Evolutionary conservation across 805 yeast species (phyloP).

Genomic region (Yarrowia hollandica): DNA sequence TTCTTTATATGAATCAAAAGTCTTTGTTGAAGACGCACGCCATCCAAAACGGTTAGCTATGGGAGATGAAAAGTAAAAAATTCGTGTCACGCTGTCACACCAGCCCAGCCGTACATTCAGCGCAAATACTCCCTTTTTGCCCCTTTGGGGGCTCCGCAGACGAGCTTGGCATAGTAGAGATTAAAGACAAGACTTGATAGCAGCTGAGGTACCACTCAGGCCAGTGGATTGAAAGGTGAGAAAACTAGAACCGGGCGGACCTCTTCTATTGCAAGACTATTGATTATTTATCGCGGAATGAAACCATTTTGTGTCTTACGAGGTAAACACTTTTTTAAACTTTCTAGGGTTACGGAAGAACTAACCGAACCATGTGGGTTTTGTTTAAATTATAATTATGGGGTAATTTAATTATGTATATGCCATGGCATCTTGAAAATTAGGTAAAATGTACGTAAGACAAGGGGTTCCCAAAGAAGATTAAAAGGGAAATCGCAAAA

Average conservation of each 20-base stretch:
- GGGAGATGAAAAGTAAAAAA: conserved; percentile 2
- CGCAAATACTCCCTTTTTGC: conserved; percentile 2
- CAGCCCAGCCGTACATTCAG: conserved; percentile 9
- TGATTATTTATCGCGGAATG: too few relatives aligned
- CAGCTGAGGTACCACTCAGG: too few relatives aligned
- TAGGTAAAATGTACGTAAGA: too few relatives aligned
- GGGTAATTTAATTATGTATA: too few relatives aligned
- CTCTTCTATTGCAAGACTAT: too few relatives aligned
- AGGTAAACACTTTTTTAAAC: too few relatives aligned
- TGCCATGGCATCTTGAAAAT: too few relatives aligned
- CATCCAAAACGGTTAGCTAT: not conserved
- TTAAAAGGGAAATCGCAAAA: not conserved
- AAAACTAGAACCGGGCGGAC: too few relatives aligned
- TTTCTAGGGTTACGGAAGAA: conserved; percentile 5
- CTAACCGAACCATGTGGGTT: not conserved
- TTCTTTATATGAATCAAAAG: not conserved
- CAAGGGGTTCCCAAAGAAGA: too few relatives aligned
- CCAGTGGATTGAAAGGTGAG: too few relatives aligned
- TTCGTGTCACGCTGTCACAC: not conserved
- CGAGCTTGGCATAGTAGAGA: not conserved
- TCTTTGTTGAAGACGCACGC: not conserved
- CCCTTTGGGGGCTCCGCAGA: not conserved
- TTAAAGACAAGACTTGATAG: too few relatives aligned
- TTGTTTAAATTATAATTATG: not conserved
- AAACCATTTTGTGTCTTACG: too few relatives aligned